These are phyloP conservation scores for Limnanthes douglasii DNA, from an alignment of 345 rosid species.

Conservation along the genomic window DNA sequence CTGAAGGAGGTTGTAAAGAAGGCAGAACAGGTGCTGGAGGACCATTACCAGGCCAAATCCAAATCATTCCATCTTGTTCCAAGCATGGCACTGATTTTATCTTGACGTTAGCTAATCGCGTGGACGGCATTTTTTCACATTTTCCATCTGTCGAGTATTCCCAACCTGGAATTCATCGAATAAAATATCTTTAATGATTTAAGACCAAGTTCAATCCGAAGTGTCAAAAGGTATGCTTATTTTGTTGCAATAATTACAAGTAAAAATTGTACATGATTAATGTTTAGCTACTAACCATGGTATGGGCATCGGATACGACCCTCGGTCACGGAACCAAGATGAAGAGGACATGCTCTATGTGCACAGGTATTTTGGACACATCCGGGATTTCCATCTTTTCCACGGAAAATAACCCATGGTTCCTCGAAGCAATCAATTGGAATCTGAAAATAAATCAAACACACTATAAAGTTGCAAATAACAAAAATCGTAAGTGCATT, in stretches of 20 bases:
- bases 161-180: constrained; percentile 47
- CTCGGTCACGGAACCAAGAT: constrained; percentile 85
- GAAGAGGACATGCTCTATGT: constrained; percentile 96
- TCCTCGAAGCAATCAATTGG: constrained; percentile 95
- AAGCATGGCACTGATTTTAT: constrained; percentile 74
- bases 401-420: constrained; percentile 92
- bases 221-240: too few relatives aligned
- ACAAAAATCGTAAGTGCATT: too few relatives aligned
- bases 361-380: constrained; percentile 93
- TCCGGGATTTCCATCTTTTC: constrained; percentile 86
- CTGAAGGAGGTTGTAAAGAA: constrained; percentile 74
- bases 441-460: constrained; percentile 26
- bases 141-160: constrained; percentile 93
- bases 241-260: too few relatives aligned
- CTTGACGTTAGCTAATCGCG: constrained; percentile 47
- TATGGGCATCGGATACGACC: constrained; percentile 96
- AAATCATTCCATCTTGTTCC: constrained; percentile 93
- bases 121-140: constrained; percentile 95
- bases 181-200: constrained; percentile 3
- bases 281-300: constrained; percentile 54
- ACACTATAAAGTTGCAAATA: too few relatives aligned
- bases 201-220: background rate
- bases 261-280: background rate
- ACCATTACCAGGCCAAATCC: constrained; percentile 94
- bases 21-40: constrained; percentile 67